Base-by-base conservation (phyloP, 2,329 filamentous ascomycete genomes). In the Phaeosphaeriaceae sp. region DNA sequence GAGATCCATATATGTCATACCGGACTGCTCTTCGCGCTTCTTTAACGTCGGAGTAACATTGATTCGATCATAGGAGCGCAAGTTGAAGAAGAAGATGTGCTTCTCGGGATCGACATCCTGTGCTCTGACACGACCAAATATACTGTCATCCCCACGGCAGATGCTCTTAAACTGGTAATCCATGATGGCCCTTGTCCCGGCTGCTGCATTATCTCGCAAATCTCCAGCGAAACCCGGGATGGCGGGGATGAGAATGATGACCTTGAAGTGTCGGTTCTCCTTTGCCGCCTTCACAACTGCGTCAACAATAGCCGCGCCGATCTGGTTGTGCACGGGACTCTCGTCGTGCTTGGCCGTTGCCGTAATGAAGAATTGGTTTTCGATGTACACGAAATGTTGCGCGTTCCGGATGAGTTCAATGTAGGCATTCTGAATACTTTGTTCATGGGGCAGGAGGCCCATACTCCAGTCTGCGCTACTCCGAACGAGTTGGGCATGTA, bases 151-250 rank as follows among this genome's bases (percentile, higher is more conserved):
- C 6, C 95, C 95, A 47, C 95, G 90, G 72, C 91, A 92, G 65
- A 99, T 97, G 0, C 93, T 97, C 79, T 96, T 97, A 83, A 95
- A 99, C 75, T 98, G 95, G 73, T 97, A 98, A 75, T 98, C 94
- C 93, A 99, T 98, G 71, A 98, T 99, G 11, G 94, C 94, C 50
- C 79, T 68, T 0, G 94, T 98, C 10, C 94, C 94, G 1, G 88
- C 87, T 0, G 94, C 94, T 21, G 91, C 93, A 68, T 92, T 89
- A 13, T 93, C 88, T 56, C 94, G 84, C 28, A 99, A 83, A 73
- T 98, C 94, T 48, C 94, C 94, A 0, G 94, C 94, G 69, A 99
- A 99, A 0, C 94, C 95, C 8, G 95, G 94, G 57, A 99, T 90
- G 0, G 93, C 90, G 1, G 95, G 95, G 52, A 98, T 96, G 23